These are phyloP conservation scores for Candida boidinii DNA, from an alignment of 805 yeast species.

Conservation along the genomic window DNA sequence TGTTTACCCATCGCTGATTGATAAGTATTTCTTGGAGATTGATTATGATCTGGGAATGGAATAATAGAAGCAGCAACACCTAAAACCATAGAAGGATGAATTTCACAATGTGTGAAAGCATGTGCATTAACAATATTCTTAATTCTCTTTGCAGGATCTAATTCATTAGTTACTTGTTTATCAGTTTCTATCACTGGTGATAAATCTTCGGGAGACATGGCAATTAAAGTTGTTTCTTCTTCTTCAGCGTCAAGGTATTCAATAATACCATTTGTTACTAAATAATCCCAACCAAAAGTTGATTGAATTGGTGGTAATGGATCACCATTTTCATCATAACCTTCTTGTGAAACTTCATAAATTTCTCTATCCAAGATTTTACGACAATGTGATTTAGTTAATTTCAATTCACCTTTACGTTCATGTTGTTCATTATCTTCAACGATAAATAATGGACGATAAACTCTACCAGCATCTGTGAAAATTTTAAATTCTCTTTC, in stretches of 20 bases:
- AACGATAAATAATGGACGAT: constrained; percentile 91
- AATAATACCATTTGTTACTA: constrained; percentile 78
- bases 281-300: constrained; percentile 72
- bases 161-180: constrained; percentile 31
- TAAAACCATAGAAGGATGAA: constrained; percentile 96
- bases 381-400: constrained; percentile 78
- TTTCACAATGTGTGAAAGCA: constrained; percentile 97
- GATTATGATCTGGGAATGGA: constrained; percentile 99
- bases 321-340: constrained; percentile 37
- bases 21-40: constrained; percentile 98
- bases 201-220: constrained; percentile 97
- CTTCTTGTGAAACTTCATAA: constrained; percentile 45
- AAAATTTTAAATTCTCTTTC: constrained; percentile 93
- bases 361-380: constrained; percentile 56
- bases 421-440: constrained; percentile 72
- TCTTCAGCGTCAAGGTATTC: constrained; percentile 99
- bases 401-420: constrained; percentile 66
- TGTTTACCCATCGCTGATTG: constrained; percentile 99
- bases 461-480: constrained; percentile 98
- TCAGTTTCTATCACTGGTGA: constrained; percentile 41
- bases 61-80: constrained; percentile 98
- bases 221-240: constrained; percentile 96
- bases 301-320: constrained; percentile 32
- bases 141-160: constrained; percentile 80
- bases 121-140: constrained; percentile 46